Evolutionary conservation across 78 protist species (phyloP).

Genomic region (Ministeria vibrans): DNA sequence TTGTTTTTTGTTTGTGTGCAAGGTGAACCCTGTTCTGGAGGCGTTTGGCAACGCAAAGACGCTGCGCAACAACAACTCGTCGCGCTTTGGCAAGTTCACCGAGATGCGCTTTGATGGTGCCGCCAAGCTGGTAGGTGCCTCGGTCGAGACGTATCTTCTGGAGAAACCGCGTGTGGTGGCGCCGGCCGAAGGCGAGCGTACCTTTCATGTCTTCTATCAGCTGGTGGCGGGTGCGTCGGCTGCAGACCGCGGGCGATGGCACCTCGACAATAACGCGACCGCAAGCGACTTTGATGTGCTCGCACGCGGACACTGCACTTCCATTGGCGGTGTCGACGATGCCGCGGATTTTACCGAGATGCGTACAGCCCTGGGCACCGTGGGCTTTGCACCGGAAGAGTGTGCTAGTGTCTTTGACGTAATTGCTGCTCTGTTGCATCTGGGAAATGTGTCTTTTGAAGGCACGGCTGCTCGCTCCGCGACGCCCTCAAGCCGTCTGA

Average conservation of each 20-base stretch:
- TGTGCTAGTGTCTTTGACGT: conserved; percentile 20
- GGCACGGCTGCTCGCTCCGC: not conserved
- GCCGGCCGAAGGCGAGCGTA: conserved; percentile 36
- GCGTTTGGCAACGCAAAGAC: conserved; percentile 93
- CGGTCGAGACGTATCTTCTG: conserved; percentile 6
- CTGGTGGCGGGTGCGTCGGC: conserved; percentile 11
- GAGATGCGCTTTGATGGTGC: conserved; percentile 14
- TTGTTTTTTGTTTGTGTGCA: too few species aligned
- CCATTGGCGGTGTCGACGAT: conserved; percentile 16
- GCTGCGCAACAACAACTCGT: conserved; percentile 82
- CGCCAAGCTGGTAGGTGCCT: not conserved
- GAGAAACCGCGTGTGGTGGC: conserved; percentile 4
- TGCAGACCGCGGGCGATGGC: conserved; percentile 4
- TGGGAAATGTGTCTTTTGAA: conserved; percentile 42
- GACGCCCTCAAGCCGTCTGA: too few species aligned
- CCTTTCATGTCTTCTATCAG: conserved; percentile 57
- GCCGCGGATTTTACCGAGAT: not conserved
- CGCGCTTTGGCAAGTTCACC: conserved; percentile 84
- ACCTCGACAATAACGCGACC: not conserved
- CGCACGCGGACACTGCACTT: not conserved
- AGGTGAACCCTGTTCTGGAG: conserved; percentile 53
- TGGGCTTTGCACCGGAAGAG: conserved; percentile 26
- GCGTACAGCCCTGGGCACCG: conserved; percentile 38
- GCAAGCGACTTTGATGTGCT: not conserved
- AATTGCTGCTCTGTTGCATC: conserved; percentile 41